phyloP scores from a whole-genome alignment of 768 basidiomycete species.

The Phylloporus sp. region DNA sequence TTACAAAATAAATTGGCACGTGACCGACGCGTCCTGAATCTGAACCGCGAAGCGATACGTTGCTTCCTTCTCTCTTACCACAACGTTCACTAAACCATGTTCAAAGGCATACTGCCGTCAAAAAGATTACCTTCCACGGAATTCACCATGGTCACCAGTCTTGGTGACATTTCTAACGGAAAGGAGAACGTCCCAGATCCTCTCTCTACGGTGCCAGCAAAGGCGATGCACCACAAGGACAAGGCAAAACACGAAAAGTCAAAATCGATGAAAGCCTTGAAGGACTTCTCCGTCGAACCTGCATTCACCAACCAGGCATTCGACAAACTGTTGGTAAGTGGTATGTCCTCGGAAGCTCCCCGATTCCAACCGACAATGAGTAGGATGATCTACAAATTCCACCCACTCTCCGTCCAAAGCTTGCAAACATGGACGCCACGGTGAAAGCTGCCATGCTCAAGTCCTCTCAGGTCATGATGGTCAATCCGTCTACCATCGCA shows the following conservation, averaged over 20 bases:
- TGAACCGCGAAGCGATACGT: slow-evolving; percentile 25
- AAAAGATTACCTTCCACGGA: slow-evolving; percentile 63
- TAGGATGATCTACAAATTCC: slow-evolving; percentile 92
- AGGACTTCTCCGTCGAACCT: slow-evolving; percentile 32
- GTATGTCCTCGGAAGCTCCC: neutral
- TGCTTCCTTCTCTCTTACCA: slow-evolving; percentile 1
- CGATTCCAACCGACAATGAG: slow-evolving; percentile 4
- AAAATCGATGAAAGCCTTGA: slow-evolving; percentile 39
- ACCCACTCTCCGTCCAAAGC: slow-evolving; percentile 66
- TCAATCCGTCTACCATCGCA: slow-evolving; percentile 32
- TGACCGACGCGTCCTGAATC: slow-evolving; percentile 30
- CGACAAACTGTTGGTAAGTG: slow-evolving; percentile 70
- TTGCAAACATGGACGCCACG: slow-evolving; percentile 73
- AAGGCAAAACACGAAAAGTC: slow-evolving; percentile 40
- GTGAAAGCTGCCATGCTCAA: slow-evolving; percentile 92
- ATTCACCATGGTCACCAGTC: slow-evolving; percentile 63
- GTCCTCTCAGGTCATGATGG: slow-evolving; percentile 64
- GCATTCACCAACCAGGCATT: slow-evolving; percentile 64
- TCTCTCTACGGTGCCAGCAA: slow-evolving; percentile 30
- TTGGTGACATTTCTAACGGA: slow-evolving; percentile 46
- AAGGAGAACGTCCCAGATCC: slow-evolving; percentile 66
- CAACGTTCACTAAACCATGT: slow-evolving; percentile 44
- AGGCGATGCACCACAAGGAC: slow-evolving; percentile 17
- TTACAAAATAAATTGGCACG: slow-evolving; percentile 28
- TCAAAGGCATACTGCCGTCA: slow-evolving; percentile 73